Percentiles rank a stretch among this genome's conserved stretches.
Evolutionary conservation across 257 asterid species (phyloP).

Genomic region (Scutellaria galericulata): DNA sequence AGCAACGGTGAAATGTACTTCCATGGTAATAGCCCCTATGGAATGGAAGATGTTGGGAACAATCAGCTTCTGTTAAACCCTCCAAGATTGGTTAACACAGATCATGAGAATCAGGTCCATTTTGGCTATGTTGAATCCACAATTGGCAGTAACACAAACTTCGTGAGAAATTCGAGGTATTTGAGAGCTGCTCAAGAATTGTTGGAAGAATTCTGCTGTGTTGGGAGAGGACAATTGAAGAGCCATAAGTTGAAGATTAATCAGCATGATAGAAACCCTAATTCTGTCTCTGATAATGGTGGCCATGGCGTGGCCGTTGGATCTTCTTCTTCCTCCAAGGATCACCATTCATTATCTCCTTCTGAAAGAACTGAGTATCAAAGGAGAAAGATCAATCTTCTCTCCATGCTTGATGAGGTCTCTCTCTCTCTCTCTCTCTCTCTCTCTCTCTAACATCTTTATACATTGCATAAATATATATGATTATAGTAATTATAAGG

Average conservation of each 20-base stretch:
- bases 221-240: constrained; percentile 59
- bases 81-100: constrained; percentile 7
- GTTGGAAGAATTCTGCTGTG: constrained; percentile 74
- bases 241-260: constrained; percentile 36
- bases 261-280: constrained; percentile 62
- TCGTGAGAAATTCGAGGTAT: constrained; percentile 55
- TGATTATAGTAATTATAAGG: too few relatives aligned
- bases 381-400: constrained; percentile 67
- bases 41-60: constrained; percentile 27
- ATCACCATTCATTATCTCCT: constrained; percentile 55
- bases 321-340: constrained; percentile 41
- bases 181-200: constrained; percentile 64
- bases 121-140: constrained; percentile 53
- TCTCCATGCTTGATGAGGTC: constrained; percentile 88
- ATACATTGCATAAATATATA: neutral
- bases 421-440: constrained; percentile 18
- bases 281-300: constrained; percentile 35
- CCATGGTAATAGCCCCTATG: constrained; percentile 33
- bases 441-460: neutral
- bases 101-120: constrained; percentile 44
- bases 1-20: constrained; percentile 44
- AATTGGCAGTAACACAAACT: constrained; percentile 32
- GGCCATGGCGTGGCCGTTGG: neutral
- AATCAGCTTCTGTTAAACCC: constrained; percentile 13
- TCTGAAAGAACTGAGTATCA: constrained; percentile 64